Evolutionary conservation across 306 rosid genomes (phyloP).

Genomic region (Corylus avellana): DNA sequence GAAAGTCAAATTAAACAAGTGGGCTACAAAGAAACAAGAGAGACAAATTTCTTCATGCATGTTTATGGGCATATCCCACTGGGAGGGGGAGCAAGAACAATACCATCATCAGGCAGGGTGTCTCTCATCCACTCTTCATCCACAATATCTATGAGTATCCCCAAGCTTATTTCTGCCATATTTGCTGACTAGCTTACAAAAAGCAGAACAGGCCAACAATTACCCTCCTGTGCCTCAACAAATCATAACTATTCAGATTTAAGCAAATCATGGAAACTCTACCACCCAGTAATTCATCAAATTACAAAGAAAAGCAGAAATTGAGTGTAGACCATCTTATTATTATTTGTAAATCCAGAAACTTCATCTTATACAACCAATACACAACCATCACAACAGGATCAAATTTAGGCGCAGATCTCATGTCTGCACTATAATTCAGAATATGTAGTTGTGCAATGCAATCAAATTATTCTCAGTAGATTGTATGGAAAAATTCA

Average conservation of each 20-base stretch:
- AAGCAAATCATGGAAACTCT: neutral
- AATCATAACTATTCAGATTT: neutral
- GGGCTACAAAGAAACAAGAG: neutral
- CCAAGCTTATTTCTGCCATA: conserved; percentile 9
- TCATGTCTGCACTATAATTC: neutral
- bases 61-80: neutral
- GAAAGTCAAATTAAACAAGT: neutral
- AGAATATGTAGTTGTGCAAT: neutral
- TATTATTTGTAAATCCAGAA: neutral
- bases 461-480: neutral
- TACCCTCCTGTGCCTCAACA: neutral
- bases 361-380: neutral
- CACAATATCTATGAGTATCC: conserved; percentile 10
- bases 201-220: neutral
- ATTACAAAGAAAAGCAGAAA: neutral
- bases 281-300: neutral
- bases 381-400: neutral
- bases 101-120: conserved; percentile 16
- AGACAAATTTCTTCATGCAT: neutral
- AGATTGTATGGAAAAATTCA: neutral
- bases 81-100: neutral
- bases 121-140: conserved; percentile 17
- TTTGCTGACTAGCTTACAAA: neutral
- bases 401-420: neutral
- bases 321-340: neutral